A percentile compares a stretch with the other conserved stretches of the same genome.
phyloP scores from a whole-genome alignment of 1,284 basidiomycete species.

The Megacollybia platyphylla region DNA sequence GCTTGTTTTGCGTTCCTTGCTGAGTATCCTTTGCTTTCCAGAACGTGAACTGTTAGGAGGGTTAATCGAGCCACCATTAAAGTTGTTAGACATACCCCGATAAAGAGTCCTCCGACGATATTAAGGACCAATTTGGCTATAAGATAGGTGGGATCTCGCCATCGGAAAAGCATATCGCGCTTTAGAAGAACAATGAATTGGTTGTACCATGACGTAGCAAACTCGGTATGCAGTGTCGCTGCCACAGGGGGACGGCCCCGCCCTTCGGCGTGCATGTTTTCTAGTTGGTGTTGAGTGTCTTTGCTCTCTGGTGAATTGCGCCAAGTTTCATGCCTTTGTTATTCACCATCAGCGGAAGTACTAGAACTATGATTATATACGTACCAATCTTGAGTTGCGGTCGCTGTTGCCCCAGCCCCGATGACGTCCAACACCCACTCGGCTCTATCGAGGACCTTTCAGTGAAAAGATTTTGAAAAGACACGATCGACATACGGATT shows the following conservation, averaged over 20 bases:
- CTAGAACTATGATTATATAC: background rate
- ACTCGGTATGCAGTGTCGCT: conserved; percentile 23
- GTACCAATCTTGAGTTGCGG: conserved; percentile 25
- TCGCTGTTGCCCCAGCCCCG: conserved; percentile 31
- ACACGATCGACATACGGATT: conserved; percentile 10
- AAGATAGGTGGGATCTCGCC: conserved; percentile 55
- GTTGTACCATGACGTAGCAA: conserved; percentile 32
- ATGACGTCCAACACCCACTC: conserved; percentile 34
- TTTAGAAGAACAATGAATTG: conserved; percentile 33
- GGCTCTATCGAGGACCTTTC: conserved; percentile 15
- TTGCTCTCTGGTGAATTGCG: conserved; percentile 21
- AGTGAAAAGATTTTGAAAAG: background rate
- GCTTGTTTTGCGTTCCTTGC: conserved; percentile 73
- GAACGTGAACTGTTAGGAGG: conserved; percentile 33
- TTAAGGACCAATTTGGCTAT: conserved; percentile 61
- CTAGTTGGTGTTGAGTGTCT: conserved; percentile 21
- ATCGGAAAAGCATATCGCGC: conserved; percentile 24
- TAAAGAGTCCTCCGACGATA: conserved; percentile 44
- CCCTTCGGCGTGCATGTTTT: conserved; percentile 23
- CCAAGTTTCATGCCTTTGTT: conserved; percentile 24
- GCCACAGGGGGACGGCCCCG: conserved; percentile 17
- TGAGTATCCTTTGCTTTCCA: conserved; percentile 54
- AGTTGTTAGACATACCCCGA: conserved; percentile 22
- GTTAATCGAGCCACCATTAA: background rate
- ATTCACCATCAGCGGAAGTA: background rate